A percentile compares a stretch with the other conserved stretches of the same genome.
Conservation (phyloP, 345 rosid species). For the Iberis pinnata region DNA sequence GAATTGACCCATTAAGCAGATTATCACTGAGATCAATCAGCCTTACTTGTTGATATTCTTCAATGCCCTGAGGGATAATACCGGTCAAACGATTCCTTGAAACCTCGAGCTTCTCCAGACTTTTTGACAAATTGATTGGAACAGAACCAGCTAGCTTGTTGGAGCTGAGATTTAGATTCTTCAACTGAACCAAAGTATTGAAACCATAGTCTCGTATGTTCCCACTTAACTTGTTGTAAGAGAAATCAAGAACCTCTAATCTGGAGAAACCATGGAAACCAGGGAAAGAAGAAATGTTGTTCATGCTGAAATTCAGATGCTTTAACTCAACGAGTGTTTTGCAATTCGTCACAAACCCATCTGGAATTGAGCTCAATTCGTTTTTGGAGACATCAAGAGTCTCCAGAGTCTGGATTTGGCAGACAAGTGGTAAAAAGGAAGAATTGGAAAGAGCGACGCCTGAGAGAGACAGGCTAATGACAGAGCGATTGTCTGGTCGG, state of each 20-base stretch:
- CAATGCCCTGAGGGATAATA: constrained; percentile 40
- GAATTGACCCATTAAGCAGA: constrained; percentile 40
- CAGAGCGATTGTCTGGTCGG: constrained; percentile 25
- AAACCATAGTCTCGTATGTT: constrained; percentile 33
- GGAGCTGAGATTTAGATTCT: constrained; percentile 39
- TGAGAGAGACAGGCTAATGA: constrained; percentile 35
- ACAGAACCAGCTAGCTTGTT: constrained; percentile 38
- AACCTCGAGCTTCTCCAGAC: constrained; percentile 46
- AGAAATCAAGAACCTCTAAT: constrained; percentile 52
- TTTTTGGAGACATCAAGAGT: constrained; percentile 51
- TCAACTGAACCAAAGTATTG: constrained; percentile 42
- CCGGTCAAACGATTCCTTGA: constrained; percentile 36
- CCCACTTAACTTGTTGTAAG: constrained; percentile 40
- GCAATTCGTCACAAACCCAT: constrained; percentile 38
- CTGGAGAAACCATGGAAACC: constrained; percentile 40
- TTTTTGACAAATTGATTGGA: constrained; percentile 35
- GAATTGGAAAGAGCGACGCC: constrained; percentile 36
- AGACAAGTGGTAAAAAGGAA: constrained; percentile 38
- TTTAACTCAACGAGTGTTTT: constrained; percentile 39
- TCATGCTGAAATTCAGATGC: constrained; percentile 49
- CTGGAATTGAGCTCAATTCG: constrained; percentile 41
- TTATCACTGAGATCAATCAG: constrained; percentile 52
- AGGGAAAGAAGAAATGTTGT: constrained; percentile 39
- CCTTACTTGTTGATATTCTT: constrained; percentile 31
- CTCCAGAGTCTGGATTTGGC: constrained; percentile 49